Evolutionary conservation across 495 filamentous ascomycete species (phyloP), one percentile per base, ranked within the genome.

Genomic region (Aspergillus saccharolyticus): DNA sequence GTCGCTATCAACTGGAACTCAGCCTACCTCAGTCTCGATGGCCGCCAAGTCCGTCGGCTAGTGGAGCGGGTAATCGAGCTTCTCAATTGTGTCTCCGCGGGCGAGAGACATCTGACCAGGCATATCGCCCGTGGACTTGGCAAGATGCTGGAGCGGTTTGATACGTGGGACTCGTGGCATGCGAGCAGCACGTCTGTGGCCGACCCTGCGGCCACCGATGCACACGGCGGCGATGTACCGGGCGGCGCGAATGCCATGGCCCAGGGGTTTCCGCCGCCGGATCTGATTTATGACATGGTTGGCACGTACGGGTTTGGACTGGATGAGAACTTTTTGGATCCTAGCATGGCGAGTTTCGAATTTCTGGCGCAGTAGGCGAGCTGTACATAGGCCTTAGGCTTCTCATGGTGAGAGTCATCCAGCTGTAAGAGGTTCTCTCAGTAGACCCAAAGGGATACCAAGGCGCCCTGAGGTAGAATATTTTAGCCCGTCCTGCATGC

Each of bases 1-100:
- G 78, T 82, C 20, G 79, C 79, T 15, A 75, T 78, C 16, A 80
- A 78, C 49, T 82, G 79, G 79, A 78, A 78, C 57, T 80, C 72
- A 46, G 76, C 70, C 50, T 81, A 76, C 51, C 66, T 80, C 18
- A 67, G 70, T 61, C 68, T 77, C 53, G 68, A 73, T 47, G 64
- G 73, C 17, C 61, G 75, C 16, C 68, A 80, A 56, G 77, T 79
- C 24, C 79, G 79, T 43, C 63, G 66, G 16, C 63, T 79, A 4
- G 78, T 82, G 16, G 74, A 76, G 54, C 70, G 72, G 12, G 76
- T 81, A 14, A 81, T 82, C 43, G 71, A 76, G 44, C 62, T 82
- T 55, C 67, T 82, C 65, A 80, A 78, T 51, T 80, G 78, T 53
- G 77, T 79, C 44, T 75, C 71, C 28, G 78, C 77, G 6, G 78